These are phyloP conservation scores for Balansia obtecta DNA, from an alignment of 2,329 filamentous ascomycete species.

Conservation along the genomic window DNA sequence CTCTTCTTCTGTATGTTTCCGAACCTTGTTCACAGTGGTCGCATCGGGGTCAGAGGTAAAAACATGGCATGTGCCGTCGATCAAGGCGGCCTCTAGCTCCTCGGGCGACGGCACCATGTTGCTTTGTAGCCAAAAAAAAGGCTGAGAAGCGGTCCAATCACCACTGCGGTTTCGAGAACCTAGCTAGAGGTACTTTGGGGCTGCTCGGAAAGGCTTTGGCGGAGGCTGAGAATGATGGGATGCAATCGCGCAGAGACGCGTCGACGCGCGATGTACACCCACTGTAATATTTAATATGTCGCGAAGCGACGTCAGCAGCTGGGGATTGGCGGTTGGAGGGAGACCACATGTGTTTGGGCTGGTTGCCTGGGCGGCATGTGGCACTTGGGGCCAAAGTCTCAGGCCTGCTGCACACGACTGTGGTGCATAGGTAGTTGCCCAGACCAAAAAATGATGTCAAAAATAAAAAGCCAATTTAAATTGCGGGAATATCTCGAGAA, in stretches of 20 bases:
- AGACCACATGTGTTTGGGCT: background rate
- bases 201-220: background rate
- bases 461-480: too few relatives aligned
- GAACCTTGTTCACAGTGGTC: conserved; percentile 45
- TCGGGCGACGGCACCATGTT: conserved; percentile 22
- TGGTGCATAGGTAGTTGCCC: too few relatives aligned
- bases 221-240: background rate
- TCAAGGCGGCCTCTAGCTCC: conserved; percentile 32
- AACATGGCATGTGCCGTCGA: conserved; percentile 32
- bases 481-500: too few relatives aligned
- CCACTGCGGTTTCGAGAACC: background rate
- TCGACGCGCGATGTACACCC: background rate
- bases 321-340: background rate
- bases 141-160: background rate
- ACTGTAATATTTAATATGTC: background rate
- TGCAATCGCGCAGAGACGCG: background rate
- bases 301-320: background rate
- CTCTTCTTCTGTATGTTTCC: conserved; percentile 37
- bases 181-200: too few relatives aligned
- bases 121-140: background rate
- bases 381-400: too few relatives aligned
- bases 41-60: conserved; percentile 31
- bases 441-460: too few relatives aligned
- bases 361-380: background rate
- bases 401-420: too few relatives aligned